Conservation (phyloP, 495 filamentous ascomycete genomes). For the Sordaria brevicollis region DNA sequence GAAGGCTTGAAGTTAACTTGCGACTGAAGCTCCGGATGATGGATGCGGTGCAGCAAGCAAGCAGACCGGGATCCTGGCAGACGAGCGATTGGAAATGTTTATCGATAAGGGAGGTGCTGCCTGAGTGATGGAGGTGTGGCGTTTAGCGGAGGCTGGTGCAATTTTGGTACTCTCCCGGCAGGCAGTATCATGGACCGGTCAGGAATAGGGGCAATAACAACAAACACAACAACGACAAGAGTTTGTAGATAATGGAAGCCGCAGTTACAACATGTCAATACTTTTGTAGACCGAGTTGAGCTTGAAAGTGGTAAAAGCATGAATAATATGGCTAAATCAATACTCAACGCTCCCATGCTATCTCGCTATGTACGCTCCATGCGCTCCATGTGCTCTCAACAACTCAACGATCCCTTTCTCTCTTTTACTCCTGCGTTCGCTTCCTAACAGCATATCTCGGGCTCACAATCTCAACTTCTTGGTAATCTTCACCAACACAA, state of each 20-base stretch:
- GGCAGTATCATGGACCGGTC: neutral
- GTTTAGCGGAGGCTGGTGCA: neutral
- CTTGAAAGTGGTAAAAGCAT: neutral
- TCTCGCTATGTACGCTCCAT: neutral
- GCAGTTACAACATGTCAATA: neutral
- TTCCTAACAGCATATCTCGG: no score
- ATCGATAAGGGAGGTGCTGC: neutral
- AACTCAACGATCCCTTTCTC: neutral
- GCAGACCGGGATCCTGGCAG: neutral
- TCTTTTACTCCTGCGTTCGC: neutral
- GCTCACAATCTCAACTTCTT: conserved; percentile 37
- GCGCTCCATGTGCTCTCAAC: neutral
- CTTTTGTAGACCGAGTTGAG: neutral
- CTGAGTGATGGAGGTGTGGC: neutral
- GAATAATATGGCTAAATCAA: neutral
- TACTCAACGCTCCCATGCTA: neutral
- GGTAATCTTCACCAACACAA: conserved; percentile 58
- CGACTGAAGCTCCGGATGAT: neutral
- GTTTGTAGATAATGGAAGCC: neutral
- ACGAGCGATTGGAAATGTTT: neutral
- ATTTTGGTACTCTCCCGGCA: neutral
- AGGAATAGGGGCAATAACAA: neutral
- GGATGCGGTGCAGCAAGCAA: neutral
- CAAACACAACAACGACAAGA: neutral
- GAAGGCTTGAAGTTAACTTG: neutral